Evolutionary conservation across 345 rosid genomes (phyloP).

Genomic region (Arabis alpina): DNA sequence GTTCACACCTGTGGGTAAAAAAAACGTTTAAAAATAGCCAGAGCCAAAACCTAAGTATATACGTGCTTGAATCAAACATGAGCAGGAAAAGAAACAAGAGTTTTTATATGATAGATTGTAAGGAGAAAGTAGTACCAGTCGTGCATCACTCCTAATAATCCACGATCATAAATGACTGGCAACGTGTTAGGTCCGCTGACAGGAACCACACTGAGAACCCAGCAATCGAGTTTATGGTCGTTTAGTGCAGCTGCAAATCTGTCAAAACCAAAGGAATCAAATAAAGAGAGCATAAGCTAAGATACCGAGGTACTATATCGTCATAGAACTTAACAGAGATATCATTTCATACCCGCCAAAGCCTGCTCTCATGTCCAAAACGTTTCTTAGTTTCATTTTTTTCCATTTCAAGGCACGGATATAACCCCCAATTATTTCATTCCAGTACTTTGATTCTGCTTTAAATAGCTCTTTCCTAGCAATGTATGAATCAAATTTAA

Average conservation of each 20-base stretch:
- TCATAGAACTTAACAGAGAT: constrained; percentile 1
- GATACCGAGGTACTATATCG: background rate
- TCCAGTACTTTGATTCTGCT: constrained; percentile 93
- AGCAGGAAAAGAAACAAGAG: constrained; percentile 6
- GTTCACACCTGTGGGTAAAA: constrained; percentile 75
- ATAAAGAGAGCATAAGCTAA: background rate
- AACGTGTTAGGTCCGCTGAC: constrained; percentile 89
- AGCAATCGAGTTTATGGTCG: constrained; percentile 70
- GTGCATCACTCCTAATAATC: constrained; percentile 91
- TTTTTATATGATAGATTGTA: constrained; percentile 1
- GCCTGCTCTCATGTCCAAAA: constrained; percentile 95
- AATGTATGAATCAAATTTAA: constrained; percentile 75
- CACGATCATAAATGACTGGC: constrained; percentile 96
- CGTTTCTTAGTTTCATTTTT: constrained; percentile 75
- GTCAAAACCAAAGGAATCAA: constrained; percentile 41
- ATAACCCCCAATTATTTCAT: constrained; percentile 69
- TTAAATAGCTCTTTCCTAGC: constrained; percentile 90
- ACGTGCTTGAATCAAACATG: background rate
- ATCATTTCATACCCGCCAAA: constrained; percentile 80
- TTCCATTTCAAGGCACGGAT: constrained; percentile 79
- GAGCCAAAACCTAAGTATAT: background rate
- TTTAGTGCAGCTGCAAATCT: constrained; percentile 95
- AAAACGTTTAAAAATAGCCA: background rate
- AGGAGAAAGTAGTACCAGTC: constrained; percentile 69
- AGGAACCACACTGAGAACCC: constrained; percentile 97